Evolutionary conservation across 257 asterid species (phyloP).

Genomic region (Ilex aquifolium): DNA sequence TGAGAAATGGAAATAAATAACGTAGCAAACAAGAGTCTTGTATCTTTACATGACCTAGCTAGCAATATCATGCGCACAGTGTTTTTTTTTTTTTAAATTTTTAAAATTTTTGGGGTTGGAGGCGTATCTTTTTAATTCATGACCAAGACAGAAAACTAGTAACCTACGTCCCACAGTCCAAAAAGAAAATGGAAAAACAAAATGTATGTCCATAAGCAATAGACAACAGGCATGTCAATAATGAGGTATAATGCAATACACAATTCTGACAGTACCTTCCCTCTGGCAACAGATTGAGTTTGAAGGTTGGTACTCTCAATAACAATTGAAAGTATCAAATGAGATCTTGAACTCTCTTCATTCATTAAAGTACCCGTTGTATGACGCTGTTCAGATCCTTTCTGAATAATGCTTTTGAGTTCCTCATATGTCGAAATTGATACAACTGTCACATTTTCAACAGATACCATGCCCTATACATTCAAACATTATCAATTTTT

Average conservation of each 20-base stretch:
- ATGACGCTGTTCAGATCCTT: constrained; percentile 91
- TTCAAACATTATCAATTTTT: constrained; percentile 16
- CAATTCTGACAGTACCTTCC: constrained; percentile 58
- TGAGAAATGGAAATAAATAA: not conserved
- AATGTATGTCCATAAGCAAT: no score
- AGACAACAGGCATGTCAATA: no score
- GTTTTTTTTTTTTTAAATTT: no score
- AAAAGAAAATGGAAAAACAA: no score
- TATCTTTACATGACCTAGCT: no score
- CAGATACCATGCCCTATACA: constrained; percentile 84
- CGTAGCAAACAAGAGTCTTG: no score
- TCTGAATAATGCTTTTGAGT: constrained; percentile 49
- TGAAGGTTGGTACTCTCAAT: constrained; percentile 93
- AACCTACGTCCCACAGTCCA: no score
- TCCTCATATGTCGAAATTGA: constrained; percentile 76
- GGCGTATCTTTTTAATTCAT: no score
- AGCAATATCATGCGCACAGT: no score
- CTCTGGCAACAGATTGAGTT: constrained; percentile 87
- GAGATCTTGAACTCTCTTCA: constrained; percentile 96
- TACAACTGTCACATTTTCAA: constrained; percentile 66
- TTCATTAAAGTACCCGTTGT: constrained; percentile 86
- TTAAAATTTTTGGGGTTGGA: no score
- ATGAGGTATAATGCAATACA: no score
- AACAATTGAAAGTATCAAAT: constrained; percentile 76
- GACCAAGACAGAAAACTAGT: no score